phyloP scores from a whole-genome alignment of 805 yeast species.

The Teunomyces tritomae region DNA sequence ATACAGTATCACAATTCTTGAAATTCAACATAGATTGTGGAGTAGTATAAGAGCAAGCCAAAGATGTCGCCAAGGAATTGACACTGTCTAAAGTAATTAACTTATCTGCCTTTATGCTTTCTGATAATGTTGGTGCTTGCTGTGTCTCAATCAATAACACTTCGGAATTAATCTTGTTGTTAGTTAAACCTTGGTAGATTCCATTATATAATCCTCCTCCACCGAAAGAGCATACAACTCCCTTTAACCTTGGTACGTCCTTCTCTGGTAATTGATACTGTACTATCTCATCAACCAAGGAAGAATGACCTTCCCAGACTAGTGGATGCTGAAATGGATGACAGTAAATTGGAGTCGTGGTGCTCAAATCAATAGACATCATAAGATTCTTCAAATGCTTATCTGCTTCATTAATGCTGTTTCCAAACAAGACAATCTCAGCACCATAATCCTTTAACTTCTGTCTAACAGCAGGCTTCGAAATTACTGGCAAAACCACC shows the following conservation, averaged over 20 bases:
- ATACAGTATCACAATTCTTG: constrained; percentile 11
- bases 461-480: constrained; percentile 45
- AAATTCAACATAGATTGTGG: constrained; percentile 44
- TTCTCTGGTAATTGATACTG: constrained; percentile 18
- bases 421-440: constrained; percentile 44
- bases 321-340: constrained; percentile 53
- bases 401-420: constrained; percentile 51
- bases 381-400: constrained; percentile 32
- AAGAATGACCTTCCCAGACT: constrained; percentile 56
- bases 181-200: constrained; percentile 42
- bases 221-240: constrained; percentile 53
- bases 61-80: constrained; percentile 57
- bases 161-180: constrained; percentile 26
- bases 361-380: constrained; percentile 11
- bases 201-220: constrained; percentile 61
- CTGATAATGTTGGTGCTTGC: constrained; percentile 59
- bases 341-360: constrained; percentile 43
- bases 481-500: constrained; percentile 56
- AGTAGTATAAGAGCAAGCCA: constrained; percentile 62
- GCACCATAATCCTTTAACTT: constrained; percentile 52
- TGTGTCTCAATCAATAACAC: constrained; percentile 53
- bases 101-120: constrained; percentile 46
- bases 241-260: constrained; percentile 30
- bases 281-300: constrained; percentile 46
- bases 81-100: constrained; percentile 45